Percentiles rank a stretch among this genome's conserved stretches.
These are phyloP conservation scores for Phytophthora vignae DNA, from an alignment of 352 stramenopile genomes.

Conservation along the genomic window DNA sequence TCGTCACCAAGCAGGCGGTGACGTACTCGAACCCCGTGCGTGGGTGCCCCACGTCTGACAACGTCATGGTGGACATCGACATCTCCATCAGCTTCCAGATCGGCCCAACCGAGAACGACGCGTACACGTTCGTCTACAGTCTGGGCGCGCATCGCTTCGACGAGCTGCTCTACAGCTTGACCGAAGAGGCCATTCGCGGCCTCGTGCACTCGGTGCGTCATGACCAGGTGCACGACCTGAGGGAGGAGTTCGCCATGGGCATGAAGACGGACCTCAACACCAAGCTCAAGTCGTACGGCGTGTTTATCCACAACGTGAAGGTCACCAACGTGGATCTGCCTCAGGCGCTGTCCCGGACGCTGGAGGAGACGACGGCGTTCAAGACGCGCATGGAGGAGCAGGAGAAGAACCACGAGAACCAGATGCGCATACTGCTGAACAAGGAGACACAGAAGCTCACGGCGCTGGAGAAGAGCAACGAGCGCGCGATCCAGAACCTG, in stretches of 20 bases:
- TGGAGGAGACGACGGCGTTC: conserved; percentile 87
- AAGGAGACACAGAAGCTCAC: conserved; percentile 87
- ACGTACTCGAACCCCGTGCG: conserved; percentile 80
- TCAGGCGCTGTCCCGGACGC: conserved; percentile 59
- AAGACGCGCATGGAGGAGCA: conserved; percentile 91
- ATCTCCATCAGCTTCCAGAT: conserved; percentile 92
- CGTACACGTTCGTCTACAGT: conserved; percentile 86
- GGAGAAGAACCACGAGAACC: conserved; percentile 92
- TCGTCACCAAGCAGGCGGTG: conserved; percentile 88
- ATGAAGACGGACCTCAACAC: conserved; percentile 88
- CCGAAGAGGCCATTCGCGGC: conserved; percentile 79
- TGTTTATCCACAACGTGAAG: conserved; percentile 91
- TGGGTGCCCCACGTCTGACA: conserved; percentile 83
- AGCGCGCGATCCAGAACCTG: conserved; percentile 79
- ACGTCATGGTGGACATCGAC: conserved; percentile 92
- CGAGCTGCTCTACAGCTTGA: conserved; percentile 83
- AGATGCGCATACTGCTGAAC: conserved; percentile 83
- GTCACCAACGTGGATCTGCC: conserved; percentile 87
- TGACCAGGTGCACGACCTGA: conserved; percentile 83
- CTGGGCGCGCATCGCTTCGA: conserved; percentile 87
- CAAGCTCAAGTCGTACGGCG: conserved; percentile 74
- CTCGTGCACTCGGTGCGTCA: conserved; percentile 86
- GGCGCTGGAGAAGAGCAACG: conserved; percentile 82
- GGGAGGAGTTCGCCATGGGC: conserved; percentile 81
- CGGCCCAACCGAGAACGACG: conserved; percentile 76